phyloP scores from a whole-genome alignment of 768 basidiomycete species.

The Pisolithus tinctorius region DNA sequence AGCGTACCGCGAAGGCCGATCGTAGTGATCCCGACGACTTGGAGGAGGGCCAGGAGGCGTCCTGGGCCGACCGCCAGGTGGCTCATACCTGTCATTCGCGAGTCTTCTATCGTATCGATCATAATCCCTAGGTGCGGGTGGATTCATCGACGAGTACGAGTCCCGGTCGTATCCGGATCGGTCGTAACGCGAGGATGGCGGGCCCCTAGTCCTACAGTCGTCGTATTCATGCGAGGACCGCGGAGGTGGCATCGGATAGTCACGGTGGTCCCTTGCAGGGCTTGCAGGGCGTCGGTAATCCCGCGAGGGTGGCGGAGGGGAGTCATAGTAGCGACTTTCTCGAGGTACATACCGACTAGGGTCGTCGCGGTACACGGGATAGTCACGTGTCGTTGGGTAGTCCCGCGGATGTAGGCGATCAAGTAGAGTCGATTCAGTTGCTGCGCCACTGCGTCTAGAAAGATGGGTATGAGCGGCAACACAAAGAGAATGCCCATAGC shows the following conservation, averaged over 20 bases:
- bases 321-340: constrained; percentile 56
- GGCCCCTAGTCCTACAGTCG: constrained; percentile 56
- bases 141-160: constrained; percentile 47
- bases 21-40: constrained; percentile 61
- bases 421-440: constrained; percentile 46
- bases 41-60: constrained; percentile 48
- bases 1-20: constrained; percentile 53
- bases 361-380: constrained; percentile 48
- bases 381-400: constrained; percentile 37
- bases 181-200: constrained; percentile 45
- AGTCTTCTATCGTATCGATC: constrained; percentile 56
- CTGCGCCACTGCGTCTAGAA: constrained; percentile 33
- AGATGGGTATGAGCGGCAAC: constrained; percentile 4
- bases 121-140: constrained; percentile 46
- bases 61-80: constrained; percentile 38
- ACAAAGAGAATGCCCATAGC: background rate
- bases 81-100: constrained; percentile 32
- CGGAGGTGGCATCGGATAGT: constrained; percentile 47
- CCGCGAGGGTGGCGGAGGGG: constrained; percentile 38
- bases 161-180: constrained; percentile 41
- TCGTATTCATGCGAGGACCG: constrained; percentile 57
- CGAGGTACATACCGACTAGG: constrained; percentile 38
- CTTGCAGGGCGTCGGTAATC: constrained; percentile 58
- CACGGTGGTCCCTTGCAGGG: constrained; percentile 61
- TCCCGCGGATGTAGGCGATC: constrained; percentile 57